A percentile compares a stretch with the other conserved stretches of the same genome.
Evolutionary conservation across 805 yeast genomes (phyloP).

Genomic region (Schwanniomyces pseudopolymorphus): DNA sequence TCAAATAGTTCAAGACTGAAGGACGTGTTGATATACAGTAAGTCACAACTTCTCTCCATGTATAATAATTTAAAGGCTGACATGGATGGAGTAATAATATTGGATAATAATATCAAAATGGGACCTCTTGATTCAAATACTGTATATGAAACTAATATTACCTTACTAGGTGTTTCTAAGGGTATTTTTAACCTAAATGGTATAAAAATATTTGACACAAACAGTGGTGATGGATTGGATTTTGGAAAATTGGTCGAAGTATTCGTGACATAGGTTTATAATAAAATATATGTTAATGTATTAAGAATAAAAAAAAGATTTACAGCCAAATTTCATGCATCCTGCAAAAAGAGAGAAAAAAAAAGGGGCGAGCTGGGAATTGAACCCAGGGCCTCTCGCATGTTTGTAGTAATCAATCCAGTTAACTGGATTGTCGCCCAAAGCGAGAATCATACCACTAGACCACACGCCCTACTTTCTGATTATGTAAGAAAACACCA

Average conservation of each 20-base stretch:
- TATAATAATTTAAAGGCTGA: conserved; percentile 41
- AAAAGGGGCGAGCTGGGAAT: conserved; percentile 49
- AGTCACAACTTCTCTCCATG: conserved; percentile 22
- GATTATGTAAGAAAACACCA: not conserved
- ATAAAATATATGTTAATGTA: not conserved
- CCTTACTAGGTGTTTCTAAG: conserved; percentile 57
- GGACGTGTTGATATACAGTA: conserved; percentile 18
- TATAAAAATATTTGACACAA: conserved; percentile 60
- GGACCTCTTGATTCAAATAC: conserved; percentile 61
- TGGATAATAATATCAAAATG: conserved; percentile 64
- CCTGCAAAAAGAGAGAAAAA: conserved; percentile 4
- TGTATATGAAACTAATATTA: conserved; percentile 63
- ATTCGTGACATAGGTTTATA: conserved; percentile 39
- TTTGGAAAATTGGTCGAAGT: conserved; percentile 72
- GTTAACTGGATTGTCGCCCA: conserved; percentile 12
- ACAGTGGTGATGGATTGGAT: conserved; percentile 65
- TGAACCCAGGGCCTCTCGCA: conserved; percentile 65
- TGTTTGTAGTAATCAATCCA: conserved; percentile 12
- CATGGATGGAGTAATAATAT: conserved; percentile 57
- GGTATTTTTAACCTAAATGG: conserved; percentile 69
- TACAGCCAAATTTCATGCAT: too few relatives aligned
- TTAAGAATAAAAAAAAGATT: not conserved
- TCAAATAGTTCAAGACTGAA: conserved; percentile 6
- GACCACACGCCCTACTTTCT: conserved; percentile 14
- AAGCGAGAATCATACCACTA: conserved; percentile 24